phyloP scores from a whole-genome alignment of 257 asterid genomes.

The Primulina eburnea region DNA sequence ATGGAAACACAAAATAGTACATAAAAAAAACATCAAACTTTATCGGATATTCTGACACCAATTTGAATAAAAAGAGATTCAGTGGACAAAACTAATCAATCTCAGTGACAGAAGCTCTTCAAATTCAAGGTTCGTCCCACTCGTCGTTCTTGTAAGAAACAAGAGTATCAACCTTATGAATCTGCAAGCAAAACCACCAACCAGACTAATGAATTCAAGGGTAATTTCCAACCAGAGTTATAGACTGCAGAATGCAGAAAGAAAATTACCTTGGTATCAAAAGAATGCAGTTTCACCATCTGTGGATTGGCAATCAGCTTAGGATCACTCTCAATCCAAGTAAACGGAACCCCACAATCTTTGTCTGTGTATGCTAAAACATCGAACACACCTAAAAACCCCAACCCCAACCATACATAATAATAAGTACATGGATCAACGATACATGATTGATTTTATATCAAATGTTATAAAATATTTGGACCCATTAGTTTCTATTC shows the following conservation, averaged over 20 bases:
- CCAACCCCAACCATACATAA: slow-evolving; percentile 10
- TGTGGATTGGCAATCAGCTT: slow-evolving; percentile 86
- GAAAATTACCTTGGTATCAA: slow-evolving; percentile 75
- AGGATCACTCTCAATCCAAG: slow-evolving; percentile 99
- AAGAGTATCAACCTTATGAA: slow-evolving; percentile 90
- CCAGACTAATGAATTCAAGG: slow-evolving; percentile 9
- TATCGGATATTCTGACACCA: background rate
- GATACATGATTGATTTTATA: slow-evolving; percentile 3
- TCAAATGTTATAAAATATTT: background rate
- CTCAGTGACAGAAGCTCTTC: background rate
- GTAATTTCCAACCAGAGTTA: background rate
- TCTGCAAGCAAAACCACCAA: slow-evolving; percentile 43
- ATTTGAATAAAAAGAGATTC: background rate
- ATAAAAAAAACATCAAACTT: background rate
- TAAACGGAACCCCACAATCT: slow-evolving; percentile 76
- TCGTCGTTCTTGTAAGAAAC: slow-evolving; percentile 92
- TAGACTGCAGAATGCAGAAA: background rate
- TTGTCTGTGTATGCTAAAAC: slow-evolving; percentile 83
- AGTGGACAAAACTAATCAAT: background rate
- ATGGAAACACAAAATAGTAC: background rate
- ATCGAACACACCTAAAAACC: slow-evolving; percentile 66
- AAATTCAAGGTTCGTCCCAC: slow-evolving; percentile 57
- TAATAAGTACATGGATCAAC: background rate
- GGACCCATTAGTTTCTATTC: slow-evolving; percentile 3
- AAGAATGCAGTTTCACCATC: slow-evolving; percentile 90